Conservation (phyloP, 257 asterid species). For the Salvia miltiorrhiza region DNA sequence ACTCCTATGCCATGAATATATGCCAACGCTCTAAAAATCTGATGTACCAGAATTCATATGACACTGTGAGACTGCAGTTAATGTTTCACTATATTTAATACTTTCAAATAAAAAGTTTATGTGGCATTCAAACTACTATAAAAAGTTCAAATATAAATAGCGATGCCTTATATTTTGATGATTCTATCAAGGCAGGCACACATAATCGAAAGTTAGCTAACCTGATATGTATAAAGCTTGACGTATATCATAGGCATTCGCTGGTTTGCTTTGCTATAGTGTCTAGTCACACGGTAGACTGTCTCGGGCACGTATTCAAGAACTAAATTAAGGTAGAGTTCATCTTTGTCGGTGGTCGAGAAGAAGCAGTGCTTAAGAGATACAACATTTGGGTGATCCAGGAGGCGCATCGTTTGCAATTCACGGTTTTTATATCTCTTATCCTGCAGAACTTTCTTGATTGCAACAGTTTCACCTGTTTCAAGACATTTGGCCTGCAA, state of each 20-base stretch:
- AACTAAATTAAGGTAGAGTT: conserved; percentile 72
- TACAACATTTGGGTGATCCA: conserved; percentile 79
- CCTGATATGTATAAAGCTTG: conserved; percentile 81
- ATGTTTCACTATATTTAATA: conserved; percentile 1
- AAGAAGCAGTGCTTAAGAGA: conserved; percentile 80
- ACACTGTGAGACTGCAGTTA: conserved; percentile 14
- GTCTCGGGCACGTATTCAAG: conserved; percentile 87
- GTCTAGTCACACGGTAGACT: conserved; percentile 62
- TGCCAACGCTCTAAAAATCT: conserved; percentile 84
- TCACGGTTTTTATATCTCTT: conserved; percentile 81
- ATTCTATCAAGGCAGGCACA: neutral
- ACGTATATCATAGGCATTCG: conserved; percentile 77
- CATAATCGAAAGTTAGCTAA: conserved; percentile 14
- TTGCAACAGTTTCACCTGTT: conserved; percentile 74
- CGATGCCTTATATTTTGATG: neutral
- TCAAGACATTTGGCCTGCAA: conserved; percentile 82
- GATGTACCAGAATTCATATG: conserved; percentile 21
- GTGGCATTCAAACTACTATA: neutral
- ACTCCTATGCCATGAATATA: conserved; percentile 80
- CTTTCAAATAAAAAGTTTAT: neutral
- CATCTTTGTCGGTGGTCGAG: conserved; percentile 76
- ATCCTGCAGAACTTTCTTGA: conserved; percentile 76
- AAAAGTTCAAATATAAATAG: neutral
- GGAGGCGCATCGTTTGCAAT: conserved; percentile 77
- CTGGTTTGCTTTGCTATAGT: conserved; percentile 75